Conservation (phyloP, 306 rosid species). For the Quercus agrifolia region DNA sequence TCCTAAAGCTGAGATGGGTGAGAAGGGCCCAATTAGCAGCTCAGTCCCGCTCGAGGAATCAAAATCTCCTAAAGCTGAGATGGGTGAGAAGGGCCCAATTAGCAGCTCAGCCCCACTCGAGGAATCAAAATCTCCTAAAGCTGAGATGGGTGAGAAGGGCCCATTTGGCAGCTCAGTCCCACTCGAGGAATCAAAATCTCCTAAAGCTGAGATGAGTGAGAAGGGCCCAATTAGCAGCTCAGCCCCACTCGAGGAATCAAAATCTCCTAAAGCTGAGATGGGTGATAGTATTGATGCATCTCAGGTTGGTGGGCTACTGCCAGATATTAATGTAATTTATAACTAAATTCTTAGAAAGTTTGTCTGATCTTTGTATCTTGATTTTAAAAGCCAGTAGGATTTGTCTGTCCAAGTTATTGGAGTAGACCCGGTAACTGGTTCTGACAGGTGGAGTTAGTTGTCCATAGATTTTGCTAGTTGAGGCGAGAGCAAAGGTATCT, state of each 20-base stretch:
- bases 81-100: slow-evolving; percentile 5
- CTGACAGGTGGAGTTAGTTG: no score
- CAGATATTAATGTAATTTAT: neutral
- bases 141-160: slow-evolving; percentile 6
- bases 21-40: slow-evolving; percentile 12
- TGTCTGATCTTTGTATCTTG: neutral
- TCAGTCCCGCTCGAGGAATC: neutral
- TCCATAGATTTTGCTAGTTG: no score
- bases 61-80: slow-evolving; percentile 5
- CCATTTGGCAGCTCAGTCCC: slow-evolving; percentile 8
- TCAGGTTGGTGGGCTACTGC: slow-evolving; percentile 25
- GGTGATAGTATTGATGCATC: neutral
- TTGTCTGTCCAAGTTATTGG: neutral
- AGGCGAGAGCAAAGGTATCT: no score
- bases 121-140: slow-evolving; percentile 14
- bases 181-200: slow-evolving; percentile 1
- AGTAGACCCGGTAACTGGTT: neutral
- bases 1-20: slow-evolving; percentile 9
- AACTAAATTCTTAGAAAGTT: neutral
- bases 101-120: neutral
- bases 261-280: slow-evolving; percentile 6
- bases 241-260: neutral
- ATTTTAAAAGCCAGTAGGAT: slow-evolving; percentile 8
- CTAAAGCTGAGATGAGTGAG: slow-evolving; percentile 12
- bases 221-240: slow-evolving; percentile 11